phyloP scores from a whole-genome alignment of 345 rosid genomes.

The Moringa oleifera region DNA sequence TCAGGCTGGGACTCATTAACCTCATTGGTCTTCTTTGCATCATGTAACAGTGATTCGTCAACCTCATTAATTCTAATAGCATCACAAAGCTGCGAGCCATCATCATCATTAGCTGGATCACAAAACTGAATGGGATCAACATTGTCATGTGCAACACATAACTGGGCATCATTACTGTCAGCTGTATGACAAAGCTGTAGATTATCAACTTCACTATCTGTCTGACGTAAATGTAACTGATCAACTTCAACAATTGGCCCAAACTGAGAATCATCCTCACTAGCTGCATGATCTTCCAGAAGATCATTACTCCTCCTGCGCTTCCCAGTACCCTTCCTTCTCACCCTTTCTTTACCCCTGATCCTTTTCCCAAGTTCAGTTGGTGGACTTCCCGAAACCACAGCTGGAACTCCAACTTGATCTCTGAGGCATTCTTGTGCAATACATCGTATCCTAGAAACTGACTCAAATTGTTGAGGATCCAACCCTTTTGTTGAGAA shows the following conservation, averaged over 20 bases:
- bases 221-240: slow-evolving; percentile 34
- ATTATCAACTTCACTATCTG: slow-evolving; percentile 26
- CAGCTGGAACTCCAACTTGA: slow-evolving; percentile 46
- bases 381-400: slow-evolving; percentile 24
- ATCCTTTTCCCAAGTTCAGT: slow-evolving; percentile 64
- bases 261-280: slow-evolving; percentile 53
- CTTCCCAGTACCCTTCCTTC: slow-evolving; percentile 68
- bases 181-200: slow-evolving; percentile 27
- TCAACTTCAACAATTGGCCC: slow-evolving; percentile 50
- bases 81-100: slow-evolving; percentile 41
- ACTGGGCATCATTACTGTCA: slow-evolving; percentile 32
- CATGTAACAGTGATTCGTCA: slow-evolving; percentile 25
- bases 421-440: slow-evolving; percentile 84
- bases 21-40: slow-evolving; percentile 21
- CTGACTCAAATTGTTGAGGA: slow-evolving; percentile 55
- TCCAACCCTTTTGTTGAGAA: slow-evolving; percentile 64
- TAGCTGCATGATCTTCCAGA: slow-evolving; percentile 43
- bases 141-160: slow-evolving; percentile 32
- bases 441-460: slow-evolving; percentile 62
- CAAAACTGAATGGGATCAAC: slow-evolving; percentile 24
- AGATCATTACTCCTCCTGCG: slow-evolving; percentile 57
- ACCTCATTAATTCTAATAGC: slow-evolving; percentile 22
- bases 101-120: slow-evolving; percentile 24
- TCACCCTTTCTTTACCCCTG: slow-evolving; percentile 76
- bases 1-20: slow-evolving; percentile 23